These are phyloP conservation scores for Aspergillus olivimuriae DNA, from an alignment of 495 filamentous ascomycete genomes.

Conservation along the genomic window DNA sequence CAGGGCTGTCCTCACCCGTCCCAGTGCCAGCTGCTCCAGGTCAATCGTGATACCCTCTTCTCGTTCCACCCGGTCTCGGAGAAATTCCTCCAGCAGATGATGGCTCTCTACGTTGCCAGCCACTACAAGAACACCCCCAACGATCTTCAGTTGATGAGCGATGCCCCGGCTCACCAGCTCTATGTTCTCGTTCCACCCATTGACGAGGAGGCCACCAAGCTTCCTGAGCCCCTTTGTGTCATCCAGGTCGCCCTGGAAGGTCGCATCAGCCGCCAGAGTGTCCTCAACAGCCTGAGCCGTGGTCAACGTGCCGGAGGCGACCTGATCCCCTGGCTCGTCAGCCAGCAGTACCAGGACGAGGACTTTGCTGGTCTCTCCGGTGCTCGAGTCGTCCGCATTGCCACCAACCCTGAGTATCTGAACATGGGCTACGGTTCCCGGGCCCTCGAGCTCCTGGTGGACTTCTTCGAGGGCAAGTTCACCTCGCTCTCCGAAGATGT, in stretches of 20 bases:
- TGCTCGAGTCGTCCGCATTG: slow-evolving; percentile 88
- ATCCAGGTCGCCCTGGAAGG: slow-evolving; percentile 95
- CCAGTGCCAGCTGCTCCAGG: slow-evolving; percentile 81
- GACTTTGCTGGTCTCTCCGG: slow-evolving; percentile 92
- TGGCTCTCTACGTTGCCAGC: slow-evolving; percentile 94
- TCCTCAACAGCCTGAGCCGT: slow-evolving; percentile 79
- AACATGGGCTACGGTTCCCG: slow-evolving; percentile 91
- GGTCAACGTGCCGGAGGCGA: slow-evolving; percentile 90
- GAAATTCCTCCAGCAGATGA: slow-evolving; percentile 96
- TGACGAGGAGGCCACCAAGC: slow-evolving; percentile 62
- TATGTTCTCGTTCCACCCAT: slow-evolving; percentile 91
- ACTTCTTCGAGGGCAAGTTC: slow-evolving; percentile 96
- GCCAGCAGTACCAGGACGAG: slow-evolving; percentile 97
- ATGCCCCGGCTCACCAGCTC: slow-evolving; percentile 94
- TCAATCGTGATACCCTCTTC: slow-evolving; percentile 96
- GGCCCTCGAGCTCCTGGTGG: slow-evolving; percentile 74
- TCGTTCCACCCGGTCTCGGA: slow-evolving; percentile 97
- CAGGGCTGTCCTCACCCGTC: slow-evolving; percentile 85
- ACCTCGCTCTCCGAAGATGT: slow-evolving; percentile 66
- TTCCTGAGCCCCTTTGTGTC: slow-evolving; percentile 92
- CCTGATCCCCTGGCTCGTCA: slow-evolving; percentile 95
- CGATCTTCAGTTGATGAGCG: slow-evolving; percentile 94
- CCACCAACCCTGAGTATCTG: slow-evolving; percentile 92
- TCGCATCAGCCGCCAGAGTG: slow-evolving; percentile 85
- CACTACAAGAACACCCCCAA: slow-evolving; percentile 99